Evolutionary conservation across 805 yeast genomes (phyloP).

Genomic region (Metschnikowia lochheadii): DNA sequence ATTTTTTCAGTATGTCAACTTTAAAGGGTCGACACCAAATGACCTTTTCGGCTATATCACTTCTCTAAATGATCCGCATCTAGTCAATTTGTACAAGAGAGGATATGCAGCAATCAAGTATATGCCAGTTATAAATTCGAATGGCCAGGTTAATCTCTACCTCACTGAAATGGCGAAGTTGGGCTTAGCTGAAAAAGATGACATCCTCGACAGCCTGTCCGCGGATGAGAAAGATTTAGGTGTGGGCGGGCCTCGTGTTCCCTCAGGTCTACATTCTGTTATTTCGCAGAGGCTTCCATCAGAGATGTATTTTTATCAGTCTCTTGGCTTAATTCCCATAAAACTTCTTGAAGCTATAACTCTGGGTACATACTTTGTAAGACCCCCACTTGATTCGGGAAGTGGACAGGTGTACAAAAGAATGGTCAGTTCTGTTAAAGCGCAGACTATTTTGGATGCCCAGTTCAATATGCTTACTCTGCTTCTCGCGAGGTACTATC

Average conservation of each 20-base stretch:
- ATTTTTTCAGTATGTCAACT: slow-evolving; percentile 30
- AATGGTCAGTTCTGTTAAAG: slow-evolving; percentile 44
- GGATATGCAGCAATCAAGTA: slow-evolving; percentile 66
- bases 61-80: slow-evolving; percentile 41
- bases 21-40: slow-evolving; percentile 21
- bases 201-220: slow-evolving; percentile 1
- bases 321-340: slow-evolving; percentile 67
- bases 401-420: slow-evolving; percentile 52
- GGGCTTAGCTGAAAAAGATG: slow-evolving; percentile 19
- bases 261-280: slow-evolving; percentile 77
- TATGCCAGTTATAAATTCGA: slow-evolving; percentile 67
- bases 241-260: slow-evolving; percentile 38
- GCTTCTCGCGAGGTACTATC: slow-evolving; percentile 79
- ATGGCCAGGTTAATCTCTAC: slow-evolving; percentile 66
- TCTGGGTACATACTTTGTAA: slow-evolving; percentile 57
- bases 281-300: slow-evolving; percentile 83
- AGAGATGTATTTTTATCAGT: slow-evolving; percentile 76
- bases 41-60: slow-evolving; percentile 45
- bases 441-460: slow-evolving; percentile 52
- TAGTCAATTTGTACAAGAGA: slow-evolving; percentile 53
- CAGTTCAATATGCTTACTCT: slow-evolving; percentile 66
- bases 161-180: slow-evolving; percentile 38
- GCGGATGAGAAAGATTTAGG: not conserved
- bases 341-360: slow-evolving; percentile 64
- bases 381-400: slow-evolving; percentile 65